A percentile compares a stretch with the other conserved stretches of the same genome.
These are phyloP conservation scores for Aplosporella prunicola DNA, from an alignment of 2,329 filamentous ascomycete species.

Conservation along the genomic window DNA sequence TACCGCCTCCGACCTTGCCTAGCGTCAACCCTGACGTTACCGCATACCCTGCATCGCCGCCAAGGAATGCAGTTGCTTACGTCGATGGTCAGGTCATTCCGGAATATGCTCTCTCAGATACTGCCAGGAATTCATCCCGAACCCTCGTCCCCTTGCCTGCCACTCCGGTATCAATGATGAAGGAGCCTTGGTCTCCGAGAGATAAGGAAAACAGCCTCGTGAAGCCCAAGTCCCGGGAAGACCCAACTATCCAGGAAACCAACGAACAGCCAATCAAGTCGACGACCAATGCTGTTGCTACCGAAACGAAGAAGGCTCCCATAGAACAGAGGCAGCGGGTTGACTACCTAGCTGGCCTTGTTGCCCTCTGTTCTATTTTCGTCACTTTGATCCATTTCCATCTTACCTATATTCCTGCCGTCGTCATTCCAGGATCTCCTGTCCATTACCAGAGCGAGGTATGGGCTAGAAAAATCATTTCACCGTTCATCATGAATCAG, in stretches of 20 bases:
- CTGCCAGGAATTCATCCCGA: constrained; percentile 7
- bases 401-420: constrained; percentile 34
- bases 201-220: constrained; percentile 7
- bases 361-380: constrained; percentile 35
- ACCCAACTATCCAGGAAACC: too few relatives aligned
- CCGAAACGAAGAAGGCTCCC: constrained; percentile 2
- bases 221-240: too few relatives aligned
- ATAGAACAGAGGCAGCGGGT: constrained; percentile 24
- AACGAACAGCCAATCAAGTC: constrained; percentile 6
- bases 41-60: constrained; percentile 4
- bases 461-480: constrained; percentile 34
- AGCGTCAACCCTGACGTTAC: background rate
- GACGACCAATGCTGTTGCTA: background rate
- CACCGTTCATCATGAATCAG: constrained; percentile 36
- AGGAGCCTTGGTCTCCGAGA: constrained; percentile 5
- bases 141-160: constrained; percentile 6
- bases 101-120: constrained; percentile 3
- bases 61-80: constrained; percentile 8
- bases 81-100: constrained; percentile 1
- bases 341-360: constrained; percentile 39
- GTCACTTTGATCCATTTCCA: constrained; percentile 39
- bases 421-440: constrained; percentile 27
- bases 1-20: constrained; percentile 7
- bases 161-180: background rate
- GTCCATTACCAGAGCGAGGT: constrained; percentile 33